Conservation (phyloP, 2,329 filamentous ascomycete genomes). For the Alternaria sp. region DNA sequence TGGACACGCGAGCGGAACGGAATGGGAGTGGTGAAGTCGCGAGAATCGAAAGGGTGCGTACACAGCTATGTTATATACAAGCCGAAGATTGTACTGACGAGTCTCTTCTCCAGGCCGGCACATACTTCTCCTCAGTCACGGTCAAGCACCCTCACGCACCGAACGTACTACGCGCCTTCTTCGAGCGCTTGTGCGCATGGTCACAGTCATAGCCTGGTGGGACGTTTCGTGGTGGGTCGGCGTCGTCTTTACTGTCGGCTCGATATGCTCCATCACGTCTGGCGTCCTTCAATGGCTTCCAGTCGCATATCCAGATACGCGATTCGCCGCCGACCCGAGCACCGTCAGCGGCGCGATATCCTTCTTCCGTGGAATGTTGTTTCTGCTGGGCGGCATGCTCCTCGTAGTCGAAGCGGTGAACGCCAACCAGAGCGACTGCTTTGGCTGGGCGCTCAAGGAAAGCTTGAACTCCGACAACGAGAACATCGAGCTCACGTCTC, state of each 20-base stretch:
- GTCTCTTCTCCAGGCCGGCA: neutral
- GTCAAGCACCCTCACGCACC: neutral
- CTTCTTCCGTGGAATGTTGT: neutral
- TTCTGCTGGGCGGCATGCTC: neutral
- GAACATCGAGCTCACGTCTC: neutral
- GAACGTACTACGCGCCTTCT: neutral
- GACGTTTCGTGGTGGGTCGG: neutral
- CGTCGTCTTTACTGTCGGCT: neutral
- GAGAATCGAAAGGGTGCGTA: neutral
- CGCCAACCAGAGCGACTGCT: neutral
- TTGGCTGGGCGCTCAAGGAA: conserved; percentile 2
- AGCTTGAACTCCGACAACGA: neutral
- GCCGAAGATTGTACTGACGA: neutral
- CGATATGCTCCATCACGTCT: neutral
- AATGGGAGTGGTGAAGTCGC: neutral
- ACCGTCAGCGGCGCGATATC: neutral
- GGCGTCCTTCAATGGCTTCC: neutral
- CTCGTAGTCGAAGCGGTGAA: conserved; percentile 1
- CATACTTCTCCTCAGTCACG: neutral
- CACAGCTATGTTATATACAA: neutral
- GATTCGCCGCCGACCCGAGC: neutral
- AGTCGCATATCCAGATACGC: neutral
- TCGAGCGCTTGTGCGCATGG: neutral
- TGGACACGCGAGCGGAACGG: neutral
- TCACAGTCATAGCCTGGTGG: neutral